These are phyloP conservation scores for Mucor irregularis DNA, from an alignment of 371 early-diverging fungal species.

Conservation along the genomic window DNA sequence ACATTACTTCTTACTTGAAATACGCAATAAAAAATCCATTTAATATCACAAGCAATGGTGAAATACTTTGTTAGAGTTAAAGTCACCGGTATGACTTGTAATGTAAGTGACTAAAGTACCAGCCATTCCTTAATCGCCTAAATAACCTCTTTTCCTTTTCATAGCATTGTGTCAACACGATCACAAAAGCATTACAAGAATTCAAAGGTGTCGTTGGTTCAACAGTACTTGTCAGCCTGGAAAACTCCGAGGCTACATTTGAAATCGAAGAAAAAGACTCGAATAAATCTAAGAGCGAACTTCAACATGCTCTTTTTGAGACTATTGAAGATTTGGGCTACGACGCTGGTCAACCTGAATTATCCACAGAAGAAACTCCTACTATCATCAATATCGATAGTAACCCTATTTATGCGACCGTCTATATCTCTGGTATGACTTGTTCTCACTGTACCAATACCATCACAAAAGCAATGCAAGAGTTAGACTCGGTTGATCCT, in stretches of 20 bases:
- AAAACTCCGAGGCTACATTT: constrained; percentile 21
- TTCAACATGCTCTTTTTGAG: constrained; percentile 16
- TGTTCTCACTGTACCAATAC: constrained; percentile 81
- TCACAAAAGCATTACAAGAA: constrained; percentile 43
- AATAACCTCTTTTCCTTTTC: background rate
- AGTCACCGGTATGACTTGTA: constrained; percentile 42
- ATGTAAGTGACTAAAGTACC: constrained; percentile 8
- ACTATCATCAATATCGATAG: background rate
- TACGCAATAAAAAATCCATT: background rate
- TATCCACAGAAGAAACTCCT: background rate
- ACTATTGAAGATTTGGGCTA: constrained; percentile 40
- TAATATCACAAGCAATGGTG: constrained; percentile 1
- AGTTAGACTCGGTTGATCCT: constrained; percentile 56
- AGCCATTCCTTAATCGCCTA: background rate
- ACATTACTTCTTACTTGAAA: background rate
- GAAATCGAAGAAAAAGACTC: background rate
- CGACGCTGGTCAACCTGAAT: constrained; percentile 13
- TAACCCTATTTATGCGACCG: constrained; percentile 1
- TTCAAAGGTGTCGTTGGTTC: constrained; percentile 10
- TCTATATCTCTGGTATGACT: constrained; percentile 76
- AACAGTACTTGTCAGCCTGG: constrained; percentile 29
- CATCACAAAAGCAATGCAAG: constrained; percentile 61
- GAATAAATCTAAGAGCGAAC: background rate
- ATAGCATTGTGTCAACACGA: constrained; percentile 71
- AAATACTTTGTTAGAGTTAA: constrained; percentile 11